Evolutionary conservation across 305 asterid genomes (phyloP).

Genomic region (Fraxinus xanthoxyloides): DNA sequence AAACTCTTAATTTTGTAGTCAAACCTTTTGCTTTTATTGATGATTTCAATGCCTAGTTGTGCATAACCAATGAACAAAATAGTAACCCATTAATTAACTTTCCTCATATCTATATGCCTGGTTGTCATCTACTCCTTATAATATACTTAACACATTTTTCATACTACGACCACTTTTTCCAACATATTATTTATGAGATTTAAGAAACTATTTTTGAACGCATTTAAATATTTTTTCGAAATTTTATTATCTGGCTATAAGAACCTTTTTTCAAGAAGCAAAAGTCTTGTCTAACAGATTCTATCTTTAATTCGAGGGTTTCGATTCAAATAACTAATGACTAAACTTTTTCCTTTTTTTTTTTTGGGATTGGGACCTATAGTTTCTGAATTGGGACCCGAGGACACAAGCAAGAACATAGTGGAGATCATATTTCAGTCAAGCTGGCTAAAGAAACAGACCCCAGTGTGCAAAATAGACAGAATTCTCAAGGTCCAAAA

Average conservation of each 20-base stretch:
- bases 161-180: slow-evolving; percentile 27
- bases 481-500: slow-evolving; percentile 76
- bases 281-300: no score
- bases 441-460: slow-evolving; percentile 76
- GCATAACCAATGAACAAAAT: slow-evolving; percentile 31
- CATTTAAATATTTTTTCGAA: no score
- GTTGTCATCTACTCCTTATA: slow-evolving; percentile 24
- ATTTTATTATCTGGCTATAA: no score
- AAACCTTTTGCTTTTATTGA: slow-evolving; percentile 34
- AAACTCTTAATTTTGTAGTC: slow-evolving; percentile 33
- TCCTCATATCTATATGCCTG: slow-evolving; percentile 6
- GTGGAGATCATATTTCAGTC: slow-evolving; percentile 93
- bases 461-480: slow-evolving; percentile 76
- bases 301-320: background rate
- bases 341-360: background rate
- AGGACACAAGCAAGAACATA: slow-evolving; percentile 90
- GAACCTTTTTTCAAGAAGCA: no score
- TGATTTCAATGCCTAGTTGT: slow-evolving; percentile 40
- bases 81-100: background rate
- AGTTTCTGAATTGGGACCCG: slow-evolving; percentile 77
- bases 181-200: background rate
- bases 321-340: background rate
- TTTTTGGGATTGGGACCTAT: background rate
- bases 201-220: no score
- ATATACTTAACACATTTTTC: slow-evolving; percentile 12